Evolutionary conservation across 2,329 filamentous ascomycete genomes (phyloP).

Genomic region (Xylariaceae sp.): DNA sequence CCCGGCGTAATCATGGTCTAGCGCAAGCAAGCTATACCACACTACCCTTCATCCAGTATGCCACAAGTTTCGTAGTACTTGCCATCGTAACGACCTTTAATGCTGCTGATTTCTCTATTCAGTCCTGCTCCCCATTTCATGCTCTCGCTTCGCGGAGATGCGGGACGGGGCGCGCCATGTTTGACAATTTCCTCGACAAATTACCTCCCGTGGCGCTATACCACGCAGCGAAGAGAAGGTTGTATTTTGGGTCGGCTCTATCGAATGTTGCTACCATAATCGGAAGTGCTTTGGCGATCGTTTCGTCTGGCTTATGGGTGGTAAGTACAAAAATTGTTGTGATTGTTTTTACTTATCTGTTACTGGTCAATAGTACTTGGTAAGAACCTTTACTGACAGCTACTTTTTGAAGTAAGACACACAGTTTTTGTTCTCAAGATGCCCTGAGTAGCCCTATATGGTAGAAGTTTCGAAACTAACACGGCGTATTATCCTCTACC

Average conservation of each 20-base stretch:
- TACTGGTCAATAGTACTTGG: too few relatives aligned
- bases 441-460: too few relatives aligned
- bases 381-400: too few relatives aligned
- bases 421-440: too few relatives aligned
- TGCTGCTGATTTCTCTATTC: background rate
- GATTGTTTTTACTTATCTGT: too few relatives aligned
- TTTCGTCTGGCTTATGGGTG: slow-evolving; percentile 1
- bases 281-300: background rate
- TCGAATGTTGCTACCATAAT: background rate
- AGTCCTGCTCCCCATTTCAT: background rate
- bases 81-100: background rate
- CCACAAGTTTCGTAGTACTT: background rate
- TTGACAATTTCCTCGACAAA: background rate
- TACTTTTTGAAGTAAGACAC: too few relatives aligned
- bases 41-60: background rate
- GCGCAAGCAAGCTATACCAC: background rate
- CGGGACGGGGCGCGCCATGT: background rate
- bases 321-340: too few relatives aligned
- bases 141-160: background rate
- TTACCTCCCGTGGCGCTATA: background rate
- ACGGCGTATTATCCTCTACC: too few relatives aligned
- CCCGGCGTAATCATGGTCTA: background rate
- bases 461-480: too few relatives aligned
- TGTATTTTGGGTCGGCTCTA: background rate
- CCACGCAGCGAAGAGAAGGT: background rate